Conservation (phyloP, 2,329 filamentous ascomycete species). For the Paraphoma sp. region DNA sequence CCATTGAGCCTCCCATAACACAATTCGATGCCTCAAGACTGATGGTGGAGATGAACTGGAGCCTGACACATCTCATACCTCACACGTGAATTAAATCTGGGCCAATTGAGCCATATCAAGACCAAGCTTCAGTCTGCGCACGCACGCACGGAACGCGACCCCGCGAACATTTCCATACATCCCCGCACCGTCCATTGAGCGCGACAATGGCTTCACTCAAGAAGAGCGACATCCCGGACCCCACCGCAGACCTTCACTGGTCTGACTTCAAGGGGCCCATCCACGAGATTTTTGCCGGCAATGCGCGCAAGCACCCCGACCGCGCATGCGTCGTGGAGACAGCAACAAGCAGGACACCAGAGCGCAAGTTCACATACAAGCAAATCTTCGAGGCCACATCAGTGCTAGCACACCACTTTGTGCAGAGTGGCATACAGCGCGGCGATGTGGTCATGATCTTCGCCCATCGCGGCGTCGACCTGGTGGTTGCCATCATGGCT, state of each 20-base stretch:
- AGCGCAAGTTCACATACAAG: slow-evolving; percentile 78
- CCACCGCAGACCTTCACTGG: slow-evolving; percentile 72
- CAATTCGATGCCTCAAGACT: not conserved
- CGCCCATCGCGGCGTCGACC: slow-evolving; percentile 80
- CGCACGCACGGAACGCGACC: slow-evolving; percentile 14
- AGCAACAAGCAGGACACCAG: slow-evolving; percentile 57
- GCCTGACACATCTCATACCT: not conserved
- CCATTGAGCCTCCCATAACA: not conserved
- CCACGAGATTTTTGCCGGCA: slow-evolving; percentile 71
- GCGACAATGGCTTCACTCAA: slow-evolving; percentile 36
- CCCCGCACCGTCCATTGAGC: slow-evolving; percentile 21
- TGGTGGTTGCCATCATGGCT: slow-evolving; percentile 83
- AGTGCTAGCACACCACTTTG: slow-evolving; percentile 78
- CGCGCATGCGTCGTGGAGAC: slow-evolving; percentile 73
- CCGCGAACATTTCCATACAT: slow-evolving; percentile 16
- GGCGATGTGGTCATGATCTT: slow-evolving; percentile 96
- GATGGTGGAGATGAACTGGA: not conserved
- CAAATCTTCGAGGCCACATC: slow-evolving; percentile 89
- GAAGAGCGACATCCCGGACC: slow-evolving; percentile 62
- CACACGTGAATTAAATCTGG: not conserved
- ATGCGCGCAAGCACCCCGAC: slow-evolving; percentile 73
- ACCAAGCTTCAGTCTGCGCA: slow-evolving; percentile 1
- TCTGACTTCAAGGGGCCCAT: slow-evolving; percentile 70
- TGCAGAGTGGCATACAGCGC: slow-evolving; percentile 72
- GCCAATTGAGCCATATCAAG: slow-evolving; percentile 2